Evolutionary conservation across 202 grass and related monocot species (phyloP), one percentile per base, ranked within the genome.

Genomic region (Carex arenaria): DNA sequence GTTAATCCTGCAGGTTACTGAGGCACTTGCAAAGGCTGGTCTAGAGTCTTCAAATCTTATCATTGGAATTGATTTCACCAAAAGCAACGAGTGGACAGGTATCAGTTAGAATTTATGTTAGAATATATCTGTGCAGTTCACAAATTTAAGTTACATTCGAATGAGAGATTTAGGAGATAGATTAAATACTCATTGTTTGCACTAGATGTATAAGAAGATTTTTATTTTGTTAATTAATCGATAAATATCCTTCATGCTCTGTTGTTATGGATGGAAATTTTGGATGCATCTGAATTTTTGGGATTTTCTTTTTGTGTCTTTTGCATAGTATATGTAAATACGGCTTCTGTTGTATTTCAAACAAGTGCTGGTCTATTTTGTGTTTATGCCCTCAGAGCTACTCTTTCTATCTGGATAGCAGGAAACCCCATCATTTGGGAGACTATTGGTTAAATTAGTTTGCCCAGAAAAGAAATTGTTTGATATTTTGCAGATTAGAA

Each of bases 1-100:
- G 83, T 26, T 87, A 52, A 69, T n/a, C 80, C 72, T 89, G 81
- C 79, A 95, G 93, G 90, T 95, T 78, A 92, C 87, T 64, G 93
- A 95, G 66, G 93, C 93, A 79, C 84, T 95, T 85, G 86, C 90
- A 45, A 88, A 95, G 80, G 93, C 93, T 79, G 93, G 93, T 67
- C 90, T 95, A 8, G 93, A 95, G 85, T 95, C 93, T 73, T 95
- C 93, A 49, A 95, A 95, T 89, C 84, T 95, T 56, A 95, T 95
- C 32, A 89, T 95, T 69, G 93, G 93, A 84, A 92, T 95, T 84
- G 93, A 95, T 85, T 95, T 95, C 86, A 95, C 93, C 10, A 95
- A 92, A 89, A 95, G 93, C 84, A 95, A 95, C 28, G 93, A 95
- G 89, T 95, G 93, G 93, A 90, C 93, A 92, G 93, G 93, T 95